Percentiles rank a stretch among this genome's conserved stretches.
These are phyloP conservation scores for Hygrophorus russula DNA, from an alignment of 768 basidiomycete genomes.

Conservation along the genomic window DNA sequence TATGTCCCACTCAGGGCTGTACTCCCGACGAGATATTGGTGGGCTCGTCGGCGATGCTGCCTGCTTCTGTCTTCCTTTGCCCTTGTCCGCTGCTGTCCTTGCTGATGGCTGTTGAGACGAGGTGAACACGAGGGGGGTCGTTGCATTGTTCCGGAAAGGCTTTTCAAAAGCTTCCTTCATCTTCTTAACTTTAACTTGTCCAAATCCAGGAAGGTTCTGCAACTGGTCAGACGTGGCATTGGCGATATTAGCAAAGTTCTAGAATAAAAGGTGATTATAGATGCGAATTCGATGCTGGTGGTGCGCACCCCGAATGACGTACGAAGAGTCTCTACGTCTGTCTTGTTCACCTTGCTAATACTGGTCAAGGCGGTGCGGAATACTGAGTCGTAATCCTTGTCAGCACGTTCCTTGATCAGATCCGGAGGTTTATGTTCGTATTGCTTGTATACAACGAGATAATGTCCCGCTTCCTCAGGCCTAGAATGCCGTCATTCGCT, in stretches of 20 bases:
- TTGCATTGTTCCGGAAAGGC: slow-evolving; percentile 66
- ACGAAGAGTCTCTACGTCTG: slow-evolving; percentile 87
- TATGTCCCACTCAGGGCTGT: slow-evolving; percentile 66
- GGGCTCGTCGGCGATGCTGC: slow-evolving; percentile 5
- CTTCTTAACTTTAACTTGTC: slow-evolving; percentile 86
- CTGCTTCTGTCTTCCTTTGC: slow-evolving; percentile 4
- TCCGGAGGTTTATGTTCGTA: slow-evolving; percentile 91
- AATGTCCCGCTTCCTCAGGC: slow-evolving; percentile 84
- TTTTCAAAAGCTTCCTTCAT: slow-evolving; percentile 86
- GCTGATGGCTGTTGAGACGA: slow-evolving; percentile 15
- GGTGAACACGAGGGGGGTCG: slow-evolving; percentile 29
- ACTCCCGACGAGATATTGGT: slow-evolving; percentile 21
- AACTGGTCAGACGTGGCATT: slow-evolving; percentile 63
- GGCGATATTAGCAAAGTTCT: slow-evolving; percentile 85
- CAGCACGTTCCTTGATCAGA: slow-evolving; percentile 88
- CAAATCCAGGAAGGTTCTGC: slow-evolving; percentile 82
- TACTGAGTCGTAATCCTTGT: slow-evolving; percentile 79
- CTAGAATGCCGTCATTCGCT: slow-evolving; percentile 26
- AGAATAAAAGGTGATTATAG: not conserved
- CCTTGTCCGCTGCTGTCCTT: not conserved
- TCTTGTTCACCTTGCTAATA: slow-evolving; percentile 93
- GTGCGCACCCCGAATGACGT: slow-evolving; percentile 80
- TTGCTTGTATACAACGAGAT: slow-evolving; percentile 84
- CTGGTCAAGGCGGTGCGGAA: slow-evolving; percentile 76
- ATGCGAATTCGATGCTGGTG: not conserved